phyloP scores from a whole-genome alignment of 805 yeast species.

The Wickerhamomyces pijperi region DNA sequence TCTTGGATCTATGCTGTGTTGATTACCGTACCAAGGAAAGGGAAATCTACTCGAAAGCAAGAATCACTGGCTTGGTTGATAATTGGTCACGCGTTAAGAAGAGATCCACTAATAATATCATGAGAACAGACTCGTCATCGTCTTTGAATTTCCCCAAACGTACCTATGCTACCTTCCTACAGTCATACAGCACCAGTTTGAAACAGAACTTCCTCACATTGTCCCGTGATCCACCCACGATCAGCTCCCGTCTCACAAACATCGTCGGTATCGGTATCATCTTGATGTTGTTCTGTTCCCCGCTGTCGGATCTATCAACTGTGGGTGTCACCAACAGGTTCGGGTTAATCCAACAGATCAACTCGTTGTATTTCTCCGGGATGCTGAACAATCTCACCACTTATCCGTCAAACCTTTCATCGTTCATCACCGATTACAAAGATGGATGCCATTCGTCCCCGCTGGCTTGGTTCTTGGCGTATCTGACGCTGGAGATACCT shows the following conservation, averaged over 20 bases:
- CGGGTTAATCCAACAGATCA: slow-evolving; percentile 66
- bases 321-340: slow-evolving; percentile 54
- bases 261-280: slow-evolving; percentile 57
- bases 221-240: too few species aligned
- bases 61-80: slow-evolving; percentile 8
- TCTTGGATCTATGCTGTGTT: slow-evolving; percentile 57
- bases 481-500: slow-evolving; percentile 52
- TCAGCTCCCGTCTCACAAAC: slow-evolving; percentile 52
- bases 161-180: slow-evolving; percentile 2
- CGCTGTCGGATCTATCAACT: slow-evolving; percentile 34
- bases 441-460: slow-evolving; percentile 64
- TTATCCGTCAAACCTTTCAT: too few species aligned
- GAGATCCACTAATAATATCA: too few species aligned
- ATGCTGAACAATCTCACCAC: slow-evolving; percentile 68
- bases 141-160: too few species aligned
- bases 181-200: slow-evolving; percentile 13
- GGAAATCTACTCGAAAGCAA: slow-evolving; percentile 8
- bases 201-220: too few species aligned
- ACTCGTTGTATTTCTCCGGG: slow-evolving; percentile 70
- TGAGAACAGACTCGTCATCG: too few species aligned
- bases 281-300: slow-evolving; percentile 60
- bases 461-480: too few species aligned
- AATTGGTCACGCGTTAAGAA: slow-evolving; percentile 8
- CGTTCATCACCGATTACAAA: too few species aligned
- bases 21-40: slow-evolving; percentile 11